Base-by-base conservation (phyloP, 495 filamentous ascomycete genomes). In the Penicillium turbatum region DNA sequence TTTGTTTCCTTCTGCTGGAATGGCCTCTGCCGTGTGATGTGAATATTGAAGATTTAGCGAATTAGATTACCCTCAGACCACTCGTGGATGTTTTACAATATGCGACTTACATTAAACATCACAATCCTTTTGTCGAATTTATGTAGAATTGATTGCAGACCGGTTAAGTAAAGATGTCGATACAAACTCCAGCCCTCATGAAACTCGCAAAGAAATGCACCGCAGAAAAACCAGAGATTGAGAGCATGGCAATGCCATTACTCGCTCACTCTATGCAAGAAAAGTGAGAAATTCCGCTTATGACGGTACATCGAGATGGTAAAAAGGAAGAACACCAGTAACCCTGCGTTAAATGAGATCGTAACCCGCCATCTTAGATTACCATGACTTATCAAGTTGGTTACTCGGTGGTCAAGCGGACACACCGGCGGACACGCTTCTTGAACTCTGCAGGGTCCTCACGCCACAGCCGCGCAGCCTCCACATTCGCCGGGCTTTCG, bases 401-500 rank as follows among this genome's bases (percentile, higher is more conserved):
- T 66, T 68, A 85, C 31, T 84, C 85, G 71, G 90, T 89, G 9
- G 87, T 90, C 62, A 92, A 68, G 64, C 89, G 77, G 5, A 97
- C 92, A 62, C 86, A 87, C 71, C 82, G 82, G 57, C 88, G 74
- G 56, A 88, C 89, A 34, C 82, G 68, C 72, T 82, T 89, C 72
- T 85, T 80, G 60, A 92, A 95, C 49, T 92, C 90, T 61, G 83
- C 83, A 47, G 82, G 74, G 63, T 97, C 87, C 60, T 92, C 90
- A 24, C 93, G 79, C 84, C 95, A 88, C 67, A 97, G 60, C 40
- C 86, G 76, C 10, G 90, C 92, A 1, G 93, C 93, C 66, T 98
- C 93, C 8, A 97, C 82, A 64, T 98, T 97, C 2, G 93, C 93
- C 1, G 95, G 90, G 60, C 87, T 92, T 80, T 97, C 93, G 57